These are phyloP conservation scores for Hortaea werneckii DNA, from an alignment of 2,329 filamentous ascomycete genomes.

Conservation along the genomic window DNA sequence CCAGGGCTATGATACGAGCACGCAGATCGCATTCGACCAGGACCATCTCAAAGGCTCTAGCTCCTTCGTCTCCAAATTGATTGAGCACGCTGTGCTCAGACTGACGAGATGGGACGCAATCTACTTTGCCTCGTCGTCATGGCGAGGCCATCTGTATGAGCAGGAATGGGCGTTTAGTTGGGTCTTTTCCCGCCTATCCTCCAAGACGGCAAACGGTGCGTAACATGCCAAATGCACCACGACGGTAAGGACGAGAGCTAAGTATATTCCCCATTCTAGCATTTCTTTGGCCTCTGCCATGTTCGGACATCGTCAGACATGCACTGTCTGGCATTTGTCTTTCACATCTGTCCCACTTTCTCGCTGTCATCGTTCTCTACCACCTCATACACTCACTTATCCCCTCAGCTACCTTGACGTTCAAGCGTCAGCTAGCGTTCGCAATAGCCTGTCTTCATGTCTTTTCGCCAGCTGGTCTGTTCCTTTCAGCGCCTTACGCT, in stretches of 20 bases:
- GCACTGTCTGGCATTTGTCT: slow-evolving; percentile 52
- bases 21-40: slow-evolving; percentile 39
- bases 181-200: slow-evolving; percentile 39
- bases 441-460: slow-evolving; percentile 65
- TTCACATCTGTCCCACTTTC: slow-evolving; percentile 64
- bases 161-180: slow-evolving; percentile 79
- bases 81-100: slow-evolving; percentile 38
- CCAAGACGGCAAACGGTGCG: slow-evolving; percentile 33
- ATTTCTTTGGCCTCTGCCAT: slow-evolving; percentile 6
- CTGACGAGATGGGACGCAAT: slow-evolving; percentile 73
- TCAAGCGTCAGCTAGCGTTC: slow-evolving; percentile 46
- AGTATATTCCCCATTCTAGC: slow-evolving; percentile 15
- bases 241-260: slow-evolving; percentile 10
- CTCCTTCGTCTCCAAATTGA: slow-evolving; percentile 11
- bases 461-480: slow-evolving; percentile 77
- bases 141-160: slow-evolving; percentile 59
- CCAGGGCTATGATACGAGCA: slow-evolving; percentile 70
- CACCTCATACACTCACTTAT: slow-evolving; percentile 52
- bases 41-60: slow-evolving; percentile 3
- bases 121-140: slow-evolving; percentile 58
- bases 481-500: slow-evolving; percentile 76
- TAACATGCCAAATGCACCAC: slow-evolving; percentile 17
- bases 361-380: slow-evolving; percentile 65
- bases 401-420: slow-evolving; percentile 21
- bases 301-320: slow-evolving; percentile 21